These are phyloP conservation scores for Pachyrhizus erosus DNA, from an alignment of 306 rosid species.

Conservation along the genomic window DNA sequence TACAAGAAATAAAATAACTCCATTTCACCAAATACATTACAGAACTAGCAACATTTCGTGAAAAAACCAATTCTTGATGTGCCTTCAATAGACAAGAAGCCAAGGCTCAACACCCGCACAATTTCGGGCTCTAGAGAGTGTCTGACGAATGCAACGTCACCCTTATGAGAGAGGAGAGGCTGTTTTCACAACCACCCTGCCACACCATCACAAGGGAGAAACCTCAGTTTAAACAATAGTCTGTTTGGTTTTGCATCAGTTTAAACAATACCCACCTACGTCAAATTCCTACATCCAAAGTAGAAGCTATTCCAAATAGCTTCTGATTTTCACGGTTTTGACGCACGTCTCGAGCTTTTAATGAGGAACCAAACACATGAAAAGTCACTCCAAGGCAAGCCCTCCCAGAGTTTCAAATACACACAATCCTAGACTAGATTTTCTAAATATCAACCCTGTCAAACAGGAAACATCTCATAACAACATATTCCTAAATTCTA, in stretches of 20 bases:
- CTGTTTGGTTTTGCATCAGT: not conserved
- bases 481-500: not conserved
- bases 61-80: not conserved
- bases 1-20: not conserved
- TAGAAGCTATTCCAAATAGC: conserved; percentile 1
- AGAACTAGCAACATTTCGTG: not conserved
- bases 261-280: not conserved
- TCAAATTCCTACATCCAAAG: not conserved
- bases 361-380: not conserved
- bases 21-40: not conserved
- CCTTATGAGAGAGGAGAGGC: not conserved
- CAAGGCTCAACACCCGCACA: not conserved
- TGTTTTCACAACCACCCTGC: not conserved
- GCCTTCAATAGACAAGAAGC: not conserved
- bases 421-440: conserved; percentile 7
- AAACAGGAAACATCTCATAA: not conserved
- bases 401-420: not conserved
- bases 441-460: not conserved
- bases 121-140: not conserved
- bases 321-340: not conserved
- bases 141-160: not conserved
- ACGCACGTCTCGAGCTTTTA: not conserved
- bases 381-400: not conserved
- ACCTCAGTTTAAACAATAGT: not conserved
- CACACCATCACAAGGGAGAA: not conserved